phyloP scores from a whole-genome alignment of 805 yeast genomes.

The Huiozyma sinensis region DNA sequence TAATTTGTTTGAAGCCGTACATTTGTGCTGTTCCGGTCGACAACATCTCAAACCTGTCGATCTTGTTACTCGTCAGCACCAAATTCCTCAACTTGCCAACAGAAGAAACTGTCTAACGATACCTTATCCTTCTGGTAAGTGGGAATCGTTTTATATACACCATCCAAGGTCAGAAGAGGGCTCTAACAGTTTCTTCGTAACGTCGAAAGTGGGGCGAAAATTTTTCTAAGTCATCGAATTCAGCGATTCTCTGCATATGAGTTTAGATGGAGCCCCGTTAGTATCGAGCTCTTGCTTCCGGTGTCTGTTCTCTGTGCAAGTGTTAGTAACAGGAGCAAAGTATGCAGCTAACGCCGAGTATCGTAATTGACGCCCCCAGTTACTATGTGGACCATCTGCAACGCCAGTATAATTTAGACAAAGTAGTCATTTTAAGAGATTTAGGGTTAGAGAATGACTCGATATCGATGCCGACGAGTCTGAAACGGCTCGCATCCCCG shows the following conservation, averaged over 20 bases:
- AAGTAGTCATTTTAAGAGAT: constrained; percentile 20
- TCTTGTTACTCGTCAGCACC: constrained; percentile 39
- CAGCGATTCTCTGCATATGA: too few relatives aligned
- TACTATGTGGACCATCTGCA: constrained; percentile 34
- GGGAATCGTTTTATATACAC: too few relatives aligned
- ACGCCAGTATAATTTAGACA: constrained; percentile 20
- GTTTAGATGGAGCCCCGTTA: too few relatives aligned
- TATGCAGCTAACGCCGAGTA: constrained; percentile 42
- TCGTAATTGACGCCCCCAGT: constrained; percentile 35
- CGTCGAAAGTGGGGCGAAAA: too few relatives aligned
- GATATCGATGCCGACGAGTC: constrained; percentile 32
- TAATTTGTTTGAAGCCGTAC: not conserved
- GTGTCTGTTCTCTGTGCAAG: too few relatives aligned
- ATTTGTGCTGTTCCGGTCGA: constrained; percentile 8
- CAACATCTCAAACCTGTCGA: constrained; percentile 41
- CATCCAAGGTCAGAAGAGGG: too few relatives aligned
- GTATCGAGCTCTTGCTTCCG: too few relatives aligned
- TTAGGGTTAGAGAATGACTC: constrained; percentile 33
- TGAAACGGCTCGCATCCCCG: constrained; percentile 34
- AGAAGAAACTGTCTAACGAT: too few relatives aligned
- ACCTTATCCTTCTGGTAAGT: not conserved
- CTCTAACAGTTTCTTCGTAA: too few relatives aligned
- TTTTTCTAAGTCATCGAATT: too few relatives aligned
- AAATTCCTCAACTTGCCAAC: constrained; percentile 34
- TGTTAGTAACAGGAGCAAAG: too few relatives aligned